phyloP scores from a whole-genome alignment of 2,329 filamentous ascomycete species.

The Ophiosphaerella narmari region DNA sequence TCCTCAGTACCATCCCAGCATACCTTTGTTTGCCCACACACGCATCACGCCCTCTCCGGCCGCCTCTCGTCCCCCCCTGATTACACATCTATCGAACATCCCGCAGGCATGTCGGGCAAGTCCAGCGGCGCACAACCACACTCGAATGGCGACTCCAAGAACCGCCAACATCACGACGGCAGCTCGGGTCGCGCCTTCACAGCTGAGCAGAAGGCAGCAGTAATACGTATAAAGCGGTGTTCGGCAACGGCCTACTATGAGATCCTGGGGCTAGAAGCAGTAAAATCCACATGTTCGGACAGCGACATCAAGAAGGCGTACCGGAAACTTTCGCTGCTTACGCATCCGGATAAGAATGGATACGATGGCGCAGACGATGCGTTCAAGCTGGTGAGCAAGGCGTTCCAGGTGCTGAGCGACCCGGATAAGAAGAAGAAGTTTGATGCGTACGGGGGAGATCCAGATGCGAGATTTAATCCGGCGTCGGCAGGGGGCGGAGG shows the following conservation, averaged over 20 bases:
- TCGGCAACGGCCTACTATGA: conserved; percentile 90
- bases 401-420: conserved; percentile 91
- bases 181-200: conserved; percentile 80
- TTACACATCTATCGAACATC: conserved; percentile 1
- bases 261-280: conserved; percentile 75
- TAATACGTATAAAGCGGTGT: conserved; percentile 86
- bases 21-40: neutral
- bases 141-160: conserved; percentile 45
- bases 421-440: conserved; percentile 89
- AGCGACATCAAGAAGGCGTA: conserved; percentile 97
- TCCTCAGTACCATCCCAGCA: neutral
- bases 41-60: neutral
- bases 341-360: conserved; percentile 98
- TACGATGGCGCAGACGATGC: conserved; percentile 95
- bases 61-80: neutral
- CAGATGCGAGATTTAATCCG: conserved; percentile 80
- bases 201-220: conserved; percentile 86
- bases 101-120: conserved; percentile 48
- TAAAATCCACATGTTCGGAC: conserved; percentile 71
- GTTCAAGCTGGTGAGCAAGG: conserved; percentile 96
- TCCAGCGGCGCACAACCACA: conserved; percentile 50
- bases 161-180: conserved; percentile 74
- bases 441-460: conserved; percentile 88
- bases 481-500: conserved; percentile 51
- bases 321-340: conserved; percentile 88